Base-by-base conservation (phyloP, 768 basidiomycete species). In the Mycena rebaudengoi region DNA sequence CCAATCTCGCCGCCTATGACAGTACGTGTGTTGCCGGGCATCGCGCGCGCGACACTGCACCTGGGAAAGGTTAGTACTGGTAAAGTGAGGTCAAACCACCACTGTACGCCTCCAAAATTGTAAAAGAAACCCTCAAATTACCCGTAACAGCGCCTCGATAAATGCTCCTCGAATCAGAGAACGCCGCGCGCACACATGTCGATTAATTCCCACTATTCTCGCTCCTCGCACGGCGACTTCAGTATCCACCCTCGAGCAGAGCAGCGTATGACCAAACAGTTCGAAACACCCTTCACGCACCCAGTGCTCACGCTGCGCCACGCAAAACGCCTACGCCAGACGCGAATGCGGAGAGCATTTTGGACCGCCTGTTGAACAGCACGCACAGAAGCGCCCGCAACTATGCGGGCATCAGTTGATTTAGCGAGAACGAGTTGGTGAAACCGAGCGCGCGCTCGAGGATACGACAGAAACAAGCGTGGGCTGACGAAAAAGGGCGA, bases 1-100 rank as follows among this genome's bases (percentile, higher is more conserved):
- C 96, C 95, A 7, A 97, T 94, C 76, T 96, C 95, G 6, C 95
- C 95, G 1, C 95, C 95, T 45, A 96, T 87, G 60, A 97, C 78
- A 51, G 94, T 77, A 40, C 92, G 81, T 26, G 82, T 85, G 57
- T 87, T 82, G 0, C 89, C 92, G 25, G 96, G 83, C 64, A 91
- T 94, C 4, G 93, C 94, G 75, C 93, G 92, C 44, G 94, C 91
- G 52, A 97, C 89, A 63, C 87, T 89, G 70, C 95, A 96, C 53
- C 53, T 55, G 23, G 33, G 28, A 5, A 8, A 16, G 28, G 28
- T 55, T 20, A 55, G 53, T 4, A 7, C 6, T 5, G 7, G 30
- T 11, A 5, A 25, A 30, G 29, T 10, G 5, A 10, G 8, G 7
- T 37, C 14, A 7, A 23, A 4, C 21, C 26, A 44, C 94, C 94